Evolutionary conservation across 163 green algal genomes (phyloP), one percentile per base, ranked within the genome.

Genomic region (Scenedesmus sp.): DNA sequence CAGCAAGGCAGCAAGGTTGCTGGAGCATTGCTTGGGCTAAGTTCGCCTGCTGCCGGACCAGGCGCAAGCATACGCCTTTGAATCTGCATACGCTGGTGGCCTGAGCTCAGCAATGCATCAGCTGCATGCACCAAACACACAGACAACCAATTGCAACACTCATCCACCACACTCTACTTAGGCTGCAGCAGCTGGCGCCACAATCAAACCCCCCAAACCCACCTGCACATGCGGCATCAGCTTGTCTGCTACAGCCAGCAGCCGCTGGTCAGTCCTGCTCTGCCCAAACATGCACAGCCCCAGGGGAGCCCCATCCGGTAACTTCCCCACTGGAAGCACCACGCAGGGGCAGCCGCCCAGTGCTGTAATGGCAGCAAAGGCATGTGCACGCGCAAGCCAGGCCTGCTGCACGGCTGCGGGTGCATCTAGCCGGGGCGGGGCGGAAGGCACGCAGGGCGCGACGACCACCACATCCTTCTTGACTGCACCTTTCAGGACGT

Each of bases 381-480:
- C 67, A 70, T 84, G 74, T 3, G 59, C 60, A 70, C 54, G 90
- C 56, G 13, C 46, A 10, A 88, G 85, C 60, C 81, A 93, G 4
- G 52, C 54, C 6, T 57, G 23, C 7, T 46, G 46, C 0, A 6
- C 59, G 7, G 46, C 79, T 8, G 87, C 5, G 2, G 81, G 81
- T 9, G 79, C 91, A 52, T 93, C 86, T 1, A 93, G 86, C 16
- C 79, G 79, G 0, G 82, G 82, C 8, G 93, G 86, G 26, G 93
- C 86, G 16, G 86, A 83, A 26, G 95, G 95, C 34, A 96, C 81
- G 16, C 88, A 90, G 0, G 95, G 95, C n/a, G 95, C 57, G 2
- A 96, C 94, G 82, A 96, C 94, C 15, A 96, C 82, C 8, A 95
- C 95, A 84, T 96, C 95, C 4, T 91, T 76, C 91, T 96, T 96